Evolutionary conservation across 306 rosid genomes (phyloP).

Genomic region (Benincasa hispida): DNA sequence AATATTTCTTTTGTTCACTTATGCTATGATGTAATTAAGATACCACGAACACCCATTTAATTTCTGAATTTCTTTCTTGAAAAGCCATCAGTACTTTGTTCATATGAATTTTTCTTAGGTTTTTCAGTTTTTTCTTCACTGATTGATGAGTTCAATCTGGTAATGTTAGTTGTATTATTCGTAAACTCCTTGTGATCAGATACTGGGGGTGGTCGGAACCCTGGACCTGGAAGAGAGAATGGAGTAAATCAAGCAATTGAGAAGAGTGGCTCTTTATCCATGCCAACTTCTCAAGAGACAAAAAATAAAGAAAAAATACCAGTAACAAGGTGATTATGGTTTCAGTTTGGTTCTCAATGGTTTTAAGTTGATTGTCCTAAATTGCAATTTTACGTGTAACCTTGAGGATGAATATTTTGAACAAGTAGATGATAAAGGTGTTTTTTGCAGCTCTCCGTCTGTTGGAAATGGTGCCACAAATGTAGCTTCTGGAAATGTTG

Average conservation of each 20-base stretch:
- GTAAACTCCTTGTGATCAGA: constrained; percentile 32
- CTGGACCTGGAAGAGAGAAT: constrained; percentile 51
- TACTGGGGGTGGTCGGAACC: constrained; percentile 51
- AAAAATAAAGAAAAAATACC: constrained; percentile 43
- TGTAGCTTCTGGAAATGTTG: constrained; percentile 32
- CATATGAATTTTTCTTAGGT: not conserved
- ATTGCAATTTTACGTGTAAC: not conserved
- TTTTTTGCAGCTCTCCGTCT: constrained; percentile 45
- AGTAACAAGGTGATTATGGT: constrained; percentile 36
- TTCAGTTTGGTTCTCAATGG: not conserved
- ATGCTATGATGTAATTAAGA: not conserved
- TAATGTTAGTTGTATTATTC: not conserved
- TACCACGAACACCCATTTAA: not conserved
- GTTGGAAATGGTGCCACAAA: constrained; percentile 38
- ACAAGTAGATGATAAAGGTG: constrained; percentile 11
- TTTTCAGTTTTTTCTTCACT: not conserved
- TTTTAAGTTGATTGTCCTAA: not conserved
- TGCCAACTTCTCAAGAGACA: constrained; percentile 43
- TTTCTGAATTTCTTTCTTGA: not conserved
- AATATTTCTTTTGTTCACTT: not conserved
- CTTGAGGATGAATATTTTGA: not conserved
- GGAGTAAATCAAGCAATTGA: constrained; percentile 52
- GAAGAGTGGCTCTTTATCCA: constrained; percentile 31
- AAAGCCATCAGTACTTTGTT: not conserved
- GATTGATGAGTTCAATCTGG: not conserved